Conservation (phyloP, 805 yeast genomes). For the Huiozyma naganishii region DNA sequence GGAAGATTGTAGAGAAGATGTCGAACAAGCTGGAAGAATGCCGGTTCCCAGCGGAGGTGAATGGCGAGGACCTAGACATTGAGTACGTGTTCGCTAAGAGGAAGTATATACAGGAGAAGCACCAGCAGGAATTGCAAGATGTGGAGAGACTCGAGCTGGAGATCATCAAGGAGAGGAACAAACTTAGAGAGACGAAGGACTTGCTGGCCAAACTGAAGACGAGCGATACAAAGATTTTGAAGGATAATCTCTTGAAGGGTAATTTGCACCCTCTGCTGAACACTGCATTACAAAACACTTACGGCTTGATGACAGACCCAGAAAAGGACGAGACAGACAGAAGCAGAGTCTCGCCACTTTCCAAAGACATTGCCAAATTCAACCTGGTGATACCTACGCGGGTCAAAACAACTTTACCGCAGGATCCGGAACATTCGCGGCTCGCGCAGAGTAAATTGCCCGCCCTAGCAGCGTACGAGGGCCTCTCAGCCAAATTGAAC, state of each 20-base stretch:
- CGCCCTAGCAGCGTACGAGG: not conserved
- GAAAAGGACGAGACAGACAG: not conserved
- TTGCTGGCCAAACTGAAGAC: constrained; percentile 5
- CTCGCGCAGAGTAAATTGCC: not conserved
- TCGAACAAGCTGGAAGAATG: constrained; percentile 12
- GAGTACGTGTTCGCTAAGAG: constrained; percentile 26
- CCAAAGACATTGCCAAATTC: constrained; percentile 4
- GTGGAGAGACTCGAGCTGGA: constrained; percentile 18
- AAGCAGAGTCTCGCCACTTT: not conserved
- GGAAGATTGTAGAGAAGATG: constrained; percentile 17
- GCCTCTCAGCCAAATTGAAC: not conserved
- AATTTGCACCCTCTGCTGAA: constrained; percentile 22
- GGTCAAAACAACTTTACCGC: not conserved
- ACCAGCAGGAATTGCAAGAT: constrained; percentile 14
- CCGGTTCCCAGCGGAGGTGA: constrained; percentile 18
- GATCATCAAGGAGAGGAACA: constrained; percentile 12
- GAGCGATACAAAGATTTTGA: constrained; percentile 9
- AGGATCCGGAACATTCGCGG: not conserved
- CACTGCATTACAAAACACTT: constrained; percentile 20
- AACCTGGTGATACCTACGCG: constrained; percentile 2
- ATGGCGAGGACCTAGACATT: constrained; percentile 19
- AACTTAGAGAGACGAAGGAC: constrained; percentile 9
- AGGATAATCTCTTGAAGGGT: constrained; percentile 10
- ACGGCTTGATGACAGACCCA: constrained; percentile 11
- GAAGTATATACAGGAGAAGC: constrained; percentile 17